Conservation (phyloP, 202 grass and related monocot species). For the Eragrostis tef region DNA sequence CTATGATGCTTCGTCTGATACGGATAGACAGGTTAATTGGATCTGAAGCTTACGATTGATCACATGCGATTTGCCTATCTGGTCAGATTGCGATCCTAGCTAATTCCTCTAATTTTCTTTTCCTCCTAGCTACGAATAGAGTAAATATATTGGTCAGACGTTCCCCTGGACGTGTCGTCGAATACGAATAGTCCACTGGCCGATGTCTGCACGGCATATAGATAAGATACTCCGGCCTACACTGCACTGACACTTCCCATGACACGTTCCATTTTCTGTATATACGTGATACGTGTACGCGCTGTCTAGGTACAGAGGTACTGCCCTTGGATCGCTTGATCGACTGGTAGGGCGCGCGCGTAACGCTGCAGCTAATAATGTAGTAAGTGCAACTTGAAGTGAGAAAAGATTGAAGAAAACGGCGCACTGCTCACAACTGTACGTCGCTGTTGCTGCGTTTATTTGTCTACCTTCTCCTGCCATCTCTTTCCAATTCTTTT, state of each 20-base stretch:
- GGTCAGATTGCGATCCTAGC: background rate
- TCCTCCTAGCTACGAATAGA: no score
- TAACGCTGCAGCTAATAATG: background rate
- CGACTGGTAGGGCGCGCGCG: no score
- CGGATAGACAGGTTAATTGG: background rate
- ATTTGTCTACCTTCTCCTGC: background rate
- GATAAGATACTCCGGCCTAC: no score
- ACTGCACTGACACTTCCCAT: background rate
- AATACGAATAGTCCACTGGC: background rate
- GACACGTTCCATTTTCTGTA: background rate
- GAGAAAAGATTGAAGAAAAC: background rate
- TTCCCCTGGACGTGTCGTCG: background rate
- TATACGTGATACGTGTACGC: background rate
- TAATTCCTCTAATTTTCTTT: no score
- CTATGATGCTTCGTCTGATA: background rate
- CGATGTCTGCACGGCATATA: background rate
- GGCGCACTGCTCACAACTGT: background rate
- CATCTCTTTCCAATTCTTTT: background rate
- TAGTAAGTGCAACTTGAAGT: background rate
- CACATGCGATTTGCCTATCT: background rate
- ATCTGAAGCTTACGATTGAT: background rate
- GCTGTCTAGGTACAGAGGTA: background rate
- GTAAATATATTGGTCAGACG: no score
- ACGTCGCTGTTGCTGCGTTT: conserved; percentile 18
- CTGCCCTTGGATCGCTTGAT: background rate